Conservation (phyloP, 2,329 filamentous ascomycete genomes). For the Beauveria australis region DNA sequence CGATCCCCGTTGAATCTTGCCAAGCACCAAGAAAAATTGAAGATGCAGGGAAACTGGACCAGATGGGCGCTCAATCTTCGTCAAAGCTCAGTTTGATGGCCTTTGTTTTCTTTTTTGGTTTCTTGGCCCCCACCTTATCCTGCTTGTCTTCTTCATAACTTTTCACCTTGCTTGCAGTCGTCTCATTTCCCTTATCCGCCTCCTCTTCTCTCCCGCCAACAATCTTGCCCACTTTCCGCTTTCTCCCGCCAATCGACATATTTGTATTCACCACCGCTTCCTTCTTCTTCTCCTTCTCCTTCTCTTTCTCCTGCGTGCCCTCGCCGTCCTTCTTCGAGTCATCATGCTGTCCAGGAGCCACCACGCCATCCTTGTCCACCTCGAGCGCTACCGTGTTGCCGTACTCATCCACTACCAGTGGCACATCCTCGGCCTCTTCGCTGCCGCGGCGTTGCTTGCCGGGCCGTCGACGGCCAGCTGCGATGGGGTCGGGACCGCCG, state of each 20-base stretch:
- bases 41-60: too few relatives aligned
- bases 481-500: constrained; percentile 43
- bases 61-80: constrained; percentile 36
- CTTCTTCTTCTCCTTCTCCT: constrained; percentile 15
- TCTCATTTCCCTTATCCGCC: constrained; percentile 15
- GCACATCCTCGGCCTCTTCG: constrained; percentile 68
- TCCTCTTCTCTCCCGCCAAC: constrained; percentile 29
- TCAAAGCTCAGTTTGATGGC: constrained; percentile 64
- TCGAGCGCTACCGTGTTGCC: constrained; percentile 53
- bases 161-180: constrained; percentile 19
- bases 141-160: constrained; percentile 15
- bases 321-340: constrained; percentile 8
- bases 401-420: constrained; percentile 65
- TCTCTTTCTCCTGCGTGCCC: constrained; percentile 18
- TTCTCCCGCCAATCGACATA: constrained; percentile 32
- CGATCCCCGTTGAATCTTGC: too few relatives aligned
- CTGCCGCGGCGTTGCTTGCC: constrained; percentile 49
- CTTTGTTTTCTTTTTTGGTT: constrained; percentile 46
- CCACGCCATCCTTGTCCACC: constrained; percentile 34
- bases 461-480: constrained; percentile 41
- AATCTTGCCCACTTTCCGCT: constrained; percentile 47
- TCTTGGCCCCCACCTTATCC: constrained; percentile 19
- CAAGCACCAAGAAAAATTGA: too few relatives aligned
- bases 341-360: constrained; percentile 21
- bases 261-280: constrained; percentile 21